A percentile compares a stretch with the other conserved stretches of the same genome.
Conservation (phyloP, 169 alveolate species). For the Theileria sp. region DNA sequence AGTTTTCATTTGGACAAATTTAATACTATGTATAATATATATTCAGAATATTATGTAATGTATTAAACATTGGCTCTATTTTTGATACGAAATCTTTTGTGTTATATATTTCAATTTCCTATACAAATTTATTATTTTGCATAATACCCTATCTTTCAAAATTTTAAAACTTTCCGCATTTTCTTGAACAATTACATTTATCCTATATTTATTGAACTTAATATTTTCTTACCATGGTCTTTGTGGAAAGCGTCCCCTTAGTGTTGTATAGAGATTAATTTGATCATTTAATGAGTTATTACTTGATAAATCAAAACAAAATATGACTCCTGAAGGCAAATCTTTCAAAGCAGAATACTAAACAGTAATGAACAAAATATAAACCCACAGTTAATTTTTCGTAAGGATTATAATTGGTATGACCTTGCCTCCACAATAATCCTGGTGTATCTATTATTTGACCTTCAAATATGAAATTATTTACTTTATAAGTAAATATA, state of each 20-base stretch:
- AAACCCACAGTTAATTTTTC: conserved; percentile 54
- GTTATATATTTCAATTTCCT: neutral
- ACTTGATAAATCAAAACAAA: conserved; percentile 51
- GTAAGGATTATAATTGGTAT: conserved; percentile 50
- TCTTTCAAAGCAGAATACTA: conserved; percentile 57
- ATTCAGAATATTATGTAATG: neutral
- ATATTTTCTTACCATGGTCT: conserved; percentile 59
- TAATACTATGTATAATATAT: neutral
- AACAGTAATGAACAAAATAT: neutral
- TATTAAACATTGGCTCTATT: neutral
- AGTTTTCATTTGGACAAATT: neutral
- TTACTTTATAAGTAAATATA: conserved; percentile 26
- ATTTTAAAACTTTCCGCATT: neutral
- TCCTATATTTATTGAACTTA: neutral
- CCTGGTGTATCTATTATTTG: conserved; percentile 67
- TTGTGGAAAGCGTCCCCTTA: conserved; percentile 50
- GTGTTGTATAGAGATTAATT: conserved; percentile 33
- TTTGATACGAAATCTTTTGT: neutral
- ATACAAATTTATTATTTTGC: no score
- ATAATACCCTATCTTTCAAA: neutral
- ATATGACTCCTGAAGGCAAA: conserved; percentile 60
- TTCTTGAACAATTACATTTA: conserved; percentile 7
- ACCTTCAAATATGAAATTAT: conserved; percentile 45
- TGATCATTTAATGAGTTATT: conserved; percentile 33
- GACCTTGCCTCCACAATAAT: conserved; percentile 43